Conservation (phyloP, 2,329 filamentous ascomycete genomes). For the Nigrospora oryzae region DNA sequence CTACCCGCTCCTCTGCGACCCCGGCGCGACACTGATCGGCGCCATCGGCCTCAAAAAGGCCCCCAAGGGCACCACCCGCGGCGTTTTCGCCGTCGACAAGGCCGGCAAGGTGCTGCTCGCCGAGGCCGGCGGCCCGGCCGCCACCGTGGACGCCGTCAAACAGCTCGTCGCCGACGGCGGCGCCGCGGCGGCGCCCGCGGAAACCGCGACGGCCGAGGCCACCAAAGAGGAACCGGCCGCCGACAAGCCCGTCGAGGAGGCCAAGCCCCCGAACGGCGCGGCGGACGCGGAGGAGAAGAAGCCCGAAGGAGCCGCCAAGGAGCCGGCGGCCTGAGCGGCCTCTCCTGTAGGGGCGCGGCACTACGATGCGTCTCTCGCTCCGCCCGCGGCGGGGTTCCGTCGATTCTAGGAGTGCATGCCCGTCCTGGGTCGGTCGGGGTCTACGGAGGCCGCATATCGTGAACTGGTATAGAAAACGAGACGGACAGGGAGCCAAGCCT, state of each 20-base stretch:
- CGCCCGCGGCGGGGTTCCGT: background rate
- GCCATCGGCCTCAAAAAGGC: slow-evolving; percentile 87
- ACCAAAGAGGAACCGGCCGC: slow-evolving; percentile 11
- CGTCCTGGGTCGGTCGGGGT: background rate
- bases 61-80: slow-evolving; percentile 71
- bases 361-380: slow-evolving; percentile 3
- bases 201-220: slow-evolving; percentile 12
- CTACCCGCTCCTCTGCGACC: slow-evolving; percentile 84
- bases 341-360: no score
- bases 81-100: slow-evolving; percentile 83
- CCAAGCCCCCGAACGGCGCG: slow-evolving; percentile 15
- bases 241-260: slow-evolving; percentile 7
- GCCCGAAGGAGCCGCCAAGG: slow-evolving; percentile 32
- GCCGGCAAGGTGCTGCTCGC: slow-evolving; percentile 69
- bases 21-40: slow-evolving; percentile 61
- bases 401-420: background rate
- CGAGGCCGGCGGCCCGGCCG: slow-evolving; percentile 67
- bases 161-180: slow-evolving; percentile 47
- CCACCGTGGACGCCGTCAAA: slow-evolving; percentile 69
- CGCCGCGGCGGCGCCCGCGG: slow-evolving; percentile 10
- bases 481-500: no score
- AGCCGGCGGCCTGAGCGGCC: slow-evolving; percentile 3
- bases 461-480: no score
- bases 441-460: no score
- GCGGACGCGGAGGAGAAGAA: slow-evolving; percentile 23